Percentiles rank a stretch among this genome's conserved stretches.
These are phyloP conservation scores for Rhizopus stolonifer DNA, from an alignment of 371 early-diverging fungal species.

Conservation along the genomic window DNA sequence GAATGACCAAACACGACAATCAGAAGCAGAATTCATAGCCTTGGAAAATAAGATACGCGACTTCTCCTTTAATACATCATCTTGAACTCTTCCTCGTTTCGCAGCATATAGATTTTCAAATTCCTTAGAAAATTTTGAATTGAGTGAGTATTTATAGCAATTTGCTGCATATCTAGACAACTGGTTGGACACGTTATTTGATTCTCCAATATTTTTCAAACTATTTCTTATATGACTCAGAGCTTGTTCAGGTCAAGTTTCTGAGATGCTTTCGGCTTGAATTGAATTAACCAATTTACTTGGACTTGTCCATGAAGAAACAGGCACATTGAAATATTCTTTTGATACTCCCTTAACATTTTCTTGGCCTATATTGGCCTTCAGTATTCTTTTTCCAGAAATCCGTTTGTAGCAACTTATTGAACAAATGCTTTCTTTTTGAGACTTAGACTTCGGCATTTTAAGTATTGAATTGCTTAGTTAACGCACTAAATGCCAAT, in stretches of 20 bases:
- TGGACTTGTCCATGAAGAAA: slow-evolving; percentile 14
- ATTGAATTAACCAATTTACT: slow-evolving; percentile 12
- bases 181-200: slow-evolving; percentile 7
- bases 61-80: not conserved
- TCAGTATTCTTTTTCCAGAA: slow-evolving; percentile 2
- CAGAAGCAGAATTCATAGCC: slow-evolving; percentile 8
- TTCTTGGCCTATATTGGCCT: not conserved
- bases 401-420: not conserved
- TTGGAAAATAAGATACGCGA: slow-evolving; percentile 7
- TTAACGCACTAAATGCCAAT: too few species aligned
- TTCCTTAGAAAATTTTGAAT: slow-evolving; percentile 6
- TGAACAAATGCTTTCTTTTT: slow-evolving; percentile 3
- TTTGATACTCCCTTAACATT: slow-evolving; percentile 10
- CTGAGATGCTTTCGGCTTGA: slow-evolving; percentile 3
- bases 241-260: slow-evolving; percentile 10
- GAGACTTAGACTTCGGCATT: slow-evolving; percentile 12
- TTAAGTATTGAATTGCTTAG: slow-evolving; percentile 1
- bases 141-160: slow-evolving; percentile 9
- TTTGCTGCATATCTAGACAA: slow-evolving; percentile 13
- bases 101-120: slow-evolving; percentile 12
- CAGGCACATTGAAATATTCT: slow-evolving; percentile 10
- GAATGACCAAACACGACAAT: too few species aligned
- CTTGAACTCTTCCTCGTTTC: slow-evolving; percentile 10
- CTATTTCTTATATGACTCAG: slow-evolving; percentile 11
- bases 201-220: slow-evolving; percentile 12